Base-by-base conservation (phyloP, 2,329 filamentous ascomycete species). In the Fusarium sp. region DNA sequence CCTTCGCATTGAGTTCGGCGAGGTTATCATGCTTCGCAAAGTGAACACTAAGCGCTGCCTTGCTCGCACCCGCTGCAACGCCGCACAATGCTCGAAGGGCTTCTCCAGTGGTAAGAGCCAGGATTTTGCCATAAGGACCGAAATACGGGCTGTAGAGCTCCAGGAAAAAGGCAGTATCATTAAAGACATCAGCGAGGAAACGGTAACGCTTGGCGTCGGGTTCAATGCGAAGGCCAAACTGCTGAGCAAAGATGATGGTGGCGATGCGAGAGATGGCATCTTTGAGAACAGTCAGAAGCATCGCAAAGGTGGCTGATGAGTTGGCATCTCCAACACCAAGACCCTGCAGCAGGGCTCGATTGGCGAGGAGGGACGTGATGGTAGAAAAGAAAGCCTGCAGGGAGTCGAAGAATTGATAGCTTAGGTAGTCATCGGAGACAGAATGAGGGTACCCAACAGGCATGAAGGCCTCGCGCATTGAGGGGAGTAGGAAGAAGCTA, bases 1-100 rank as follows among this genome's bases (percentile, higher is more conserved):
- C 95, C 86, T 97, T 90, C 58, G 95, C 94, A 80, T 98, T 98
- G 58, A 99, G 85, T 79, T 98, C 95, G 3, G 93, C 95, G 44
- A 98, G 81, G 78, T 98, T 98, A 38, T 94, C 93, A 76, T 90
- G 89, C 70, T 85, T 89, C 10, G 95, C 94, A 83, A 99, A 98
- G 80, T 99, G 96, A 13, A 93, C 92, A 76, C 93, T 96, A 71
- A 99, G 81, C 65, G 92, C 94, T 3, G 95, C 95, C 80, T 98
- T 98, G 67, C 93, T 92, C 56, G 93, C 94, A 14, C 92, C 94
- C 1, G 94, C 95, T 1, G 95, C 93, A 7, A 98, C 94, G 26
- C 95, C 96, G 76, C 96, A 98, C 1, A 98, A 81, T 0, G 86
- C 83, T 4, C 87, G 81, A 44, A 89, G 77, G 17, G 85, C 81